These are phyloP conservation scores for Cladobotryum protrusum DNA, from an alignment of 2,329 filamentous ascomycete genomes.

Conservation along the genomic window DNA sequence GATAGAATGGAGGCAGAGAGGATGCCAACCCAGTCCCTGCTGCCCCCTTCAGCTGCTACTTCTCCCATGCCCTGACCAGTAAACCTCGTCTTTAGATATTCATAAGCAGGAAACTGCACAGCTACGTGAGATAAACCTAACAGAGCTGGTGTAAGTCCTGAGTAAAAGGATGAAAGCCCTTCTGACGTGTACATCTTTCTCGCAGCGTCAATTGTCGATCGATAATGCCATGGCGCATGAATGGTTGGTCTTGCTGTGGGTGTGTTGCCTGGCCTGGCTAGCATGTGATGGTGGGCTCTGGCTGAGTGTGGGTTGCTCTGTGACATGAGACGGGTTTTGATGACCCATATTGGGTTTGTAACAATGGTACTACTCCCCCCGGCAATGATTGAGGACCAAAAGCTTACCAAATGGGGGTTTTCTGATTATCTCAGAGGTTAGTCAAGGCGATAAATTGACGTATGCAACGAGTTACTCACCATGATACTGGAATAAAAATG, in stretches of 20 bases:
- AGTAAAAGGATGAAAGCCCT: slow-evolving; percentile 88
- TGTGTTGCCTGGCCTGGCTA: slow-evolving; percentile 46
- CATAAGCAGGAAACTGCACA: slow-evolving; percentile 94
- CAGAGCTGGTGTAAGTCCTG: slow-evolving; percentile 84
- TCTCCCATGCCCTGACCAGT: slow-evolving; percentile 85
- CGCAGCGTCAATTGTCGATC: slow-evolving; percentile 81
- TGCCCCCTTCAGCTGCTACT: slow-evolving; percentile 33
- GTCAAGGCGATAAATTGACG: slow-evolving; percentile 4
- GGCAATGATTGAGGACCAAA: slow-evolving; percentile 84
- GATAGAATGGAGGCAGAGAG: slow-evolving; percentile 84
- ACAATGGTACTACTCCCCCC: slow-evolving; percentile 88
- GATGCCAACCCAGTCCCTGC: slow-evolving; percentile 75
- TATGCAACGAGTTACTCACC: slow-evolving; percentile 37
- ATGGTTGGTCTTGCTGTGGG: slow-evolving; percentile 49
- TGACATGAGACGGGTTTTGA: slow-evolving; percentile 97
- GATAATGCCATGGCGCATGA: slow-evolving; percentile 83
- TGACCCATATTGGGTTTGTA: slow-evolving; percentile 98
- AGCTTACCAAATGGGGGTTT: slow-evolving; percentile 71
- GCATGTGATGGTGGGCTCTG: slow-evolving; percentile 39
- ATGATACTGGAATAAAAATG: slow-evolving; percentile 60
- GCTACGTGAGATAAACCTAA: slow-evolving; percentile 91
- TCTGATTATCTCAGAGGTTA: slow-evolving; percentile 37
- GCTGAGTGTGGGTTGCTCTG: slow-evolving; percentile 55
- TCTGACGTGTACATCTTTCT: slow-evolving; percentile 93
- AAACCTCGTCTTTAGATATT: slow-evolving; percentile 84